Base-by-base conservation (phyloP, 2,329 filamentous ascomycete genomes). In the Clarireedia hainanense region DNA sequence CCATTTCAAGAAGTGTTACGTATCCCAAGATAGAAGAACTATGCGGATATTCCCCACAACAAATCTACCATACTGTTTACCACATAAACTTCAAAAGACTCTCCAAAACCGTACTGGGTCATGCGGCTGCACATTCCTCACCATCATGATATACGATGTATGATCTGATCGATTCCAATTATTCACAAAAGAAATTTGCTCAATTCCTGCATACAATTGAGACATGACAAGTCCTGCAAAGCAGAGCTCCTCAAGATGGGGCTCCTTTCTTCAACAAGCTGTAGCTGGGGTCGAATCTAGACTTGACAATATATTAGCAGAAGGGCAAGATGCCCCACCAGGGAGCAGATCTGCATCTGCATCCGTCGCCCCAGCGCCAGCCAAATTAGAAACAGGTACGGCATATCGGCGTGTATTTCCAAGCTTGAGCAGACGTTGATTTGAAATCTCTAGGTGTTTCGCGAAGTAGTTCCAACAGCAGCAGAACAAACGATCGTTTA, bases 271-370 rank as follows among this genome's bases (percentile, higher is more conserved):
- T 58, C 88, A 91, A 62, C 89, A 92, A 72, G 91, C 92, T 61
- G 90, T 97, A 58, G 91, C 91, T 54, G 91, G 91, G 58, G 88
- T 99, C 57, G 94, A 99, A 74, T 95, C 91, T 58, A 85, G 89
- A 45, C 80, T 99, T 58, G 94, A 99, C 71, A 91, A 83, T 50
- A 95, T 99, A 57, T 80, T 99, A 58, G 84, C 90, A 53, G 91
- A 96, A 63, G 84, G 89, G 55, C 83, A 86, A 45, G 80, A 81
- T 48, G 70, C 52, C 30, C 40, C 23, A 14, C 47, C 42, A 51
- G 23, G 23, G 10, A 55, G 47, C 23, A 50, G 54, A 42, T 40
- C 56, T 55, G 10, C 60, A 71, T 34, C 71, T 72, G 50, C 75
- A 72, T 50, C 73, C 70, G 69, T 70, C 17, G 66, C 68, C 54